Evolutionary conservation across 768 basidiomycete genomes (phyloP), one percentile per base, ranked within the genome.

Genomic region (Boletus rufocinnamomeus): DNA sequence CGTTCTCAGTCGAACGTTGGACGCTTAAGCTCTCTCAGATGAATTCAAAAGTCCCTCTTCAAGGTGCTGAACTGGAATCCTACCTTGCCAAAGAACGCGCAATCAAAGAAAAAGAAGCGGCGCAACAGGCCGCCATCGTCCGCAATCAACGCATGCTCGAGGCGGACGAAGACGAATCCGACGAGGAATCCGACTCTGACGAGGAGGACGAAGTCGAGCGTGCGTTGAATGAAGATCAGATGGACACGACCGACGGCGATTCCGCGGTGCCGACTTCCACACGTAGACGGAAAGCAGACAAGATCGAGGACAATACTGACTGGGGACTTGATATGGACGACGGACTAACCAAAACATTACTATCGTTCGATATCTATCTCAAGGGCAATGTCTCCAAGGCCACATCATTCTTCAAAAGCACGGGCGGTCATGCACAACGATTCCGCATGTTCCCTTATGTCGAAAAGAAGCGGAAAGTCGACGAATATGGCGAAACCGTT

Each of bases 401-500:
- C 27, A 90, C 86, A 1, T 87, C 88, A 2, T 95, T 94, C 76
- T 96, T 95, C 80, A 94, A 93, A 72, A 88, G 78, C 57, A 77
- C 84, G 10, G 85, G 84, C 16, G 79, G 81, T 11, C 87, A 89
- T 63, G 77, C 82, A 17, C 91, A 90, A 62, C 80, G 97, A 52
- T 98, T 91, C 72, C 82, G 96, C 62, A 98, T 98, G 95, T 98
- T 98, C 76, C 97, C 97, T 0, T 95, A 93, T 63, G 85, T 96
- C 30, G 96, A 98, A 75, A 89, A 92, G 74, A 92, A 89, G 69
- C 79, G 93, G 63, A 82, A 91, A 63, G 91, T 98, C 23, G 97
- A 99, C 69, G 92, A 91, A 64, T 99, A 93, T 70, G 97, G 97
- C 10, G 97, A 99, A 78, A 89, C 87, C 11, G 79, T 98, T 52